These are phyloP conservation scores for Glycine soja DNA, from an alignment of 306 rosid species.

Conservation along the genomic window DNA sequence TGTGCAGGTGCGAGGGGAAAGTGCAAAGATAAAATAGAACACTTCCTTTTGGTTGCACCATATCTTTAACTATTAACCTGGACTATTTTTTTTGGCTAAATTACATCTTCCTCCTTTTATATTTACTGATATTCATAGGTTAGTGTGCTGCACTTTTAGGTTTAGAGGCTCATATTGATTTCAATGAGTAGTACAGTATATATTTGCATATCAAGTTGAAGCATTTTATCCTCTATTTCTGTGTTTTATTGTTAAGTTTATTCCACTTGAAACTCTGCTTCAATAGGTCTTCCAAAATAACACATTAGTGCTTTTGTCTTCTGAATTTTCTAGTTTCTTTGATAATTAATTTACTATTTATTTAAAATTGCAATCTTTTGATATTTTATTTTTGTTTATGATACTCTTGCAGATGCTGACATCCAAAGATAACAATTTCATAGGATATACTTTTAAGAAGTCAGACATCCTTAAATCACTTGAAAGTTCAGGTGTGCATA, in stretches of 20 bases:
- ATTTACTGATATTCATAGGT: conserved; percentile 18
- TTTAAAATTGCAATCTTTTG: background rate
- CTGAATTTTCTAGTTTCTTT: conserved; percentile 14
- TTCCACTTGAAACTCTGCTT: conserved; percentile 33
- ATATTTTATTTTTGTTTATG: conserved; percentile 23
- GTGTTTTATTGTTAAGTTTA: conserved; percentile 18
- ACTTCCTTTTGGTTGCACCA: background rate
- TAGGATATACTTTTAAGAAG: conserved; percentile 90
- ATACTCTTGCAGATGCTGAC: conserved; percentile 83
- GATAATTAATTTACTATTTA: background rate
- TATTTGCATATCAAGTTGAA: conserved; percentile 9
- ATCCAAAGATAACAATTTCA: conserved; percentile 94
- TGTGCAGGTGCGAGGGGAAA: background rate
- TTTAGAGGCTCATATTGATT: background rate
- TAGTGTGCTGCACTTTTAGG: conserved; percentile 20
- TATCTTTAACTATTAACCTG: background rate
- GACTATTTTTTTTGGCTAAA: background rate
- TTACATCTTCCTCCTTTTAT: background rate
- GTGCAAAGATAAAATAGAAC: background rate
- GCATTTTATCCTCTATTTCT: conserved; percentile 14
- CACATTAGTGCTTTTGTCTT: conserved; percentile 12
- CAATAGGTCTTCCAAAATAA: conserved; percentile 12
- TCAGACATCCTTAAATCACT: conserved; percentile 85
- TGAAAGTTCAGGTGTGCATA: conserved; percentile 77
- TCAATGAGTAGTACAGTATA: background rate